phyloP scores from a whole-genome alignment of 441 rosid species.

The Pelargonium cotyledonis region DNA sequence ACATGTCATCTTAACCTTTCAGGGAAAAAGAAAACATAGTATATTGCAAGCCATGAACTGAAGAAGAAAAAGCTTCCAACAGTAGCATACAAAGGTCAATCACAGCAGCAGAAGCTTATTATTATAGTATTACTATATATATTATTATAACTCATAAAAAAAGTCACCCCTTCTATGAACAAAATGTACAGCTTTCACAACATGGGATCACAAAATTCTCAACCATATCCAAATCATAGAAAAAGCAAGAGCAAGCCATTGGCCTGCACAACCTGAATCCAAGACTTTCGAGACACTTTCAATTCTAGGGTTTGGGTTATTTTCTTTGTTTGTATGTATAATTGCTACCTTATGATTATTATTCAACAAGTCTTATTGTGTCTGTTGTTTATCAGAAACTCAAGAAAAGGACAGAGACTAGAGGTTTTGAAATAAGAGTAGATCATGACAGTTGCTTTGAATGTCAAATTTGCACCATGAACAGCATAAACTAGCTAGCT shows the following conservation, averaged over 20 bases:
- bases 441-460: not conserved
- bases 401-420: no score
- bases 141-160: not conserved
- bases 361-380: slow-evolving; percentile 13
- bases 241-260: slow-evolving; percentile 10
- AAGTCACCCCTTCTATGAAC: not conserved
- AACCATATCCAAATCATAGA: slow-evolving; percentile 8
- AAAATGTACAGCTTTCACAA: not conserved
- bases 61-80: not conserved
- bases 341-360: slow-evolving; percentile 20
- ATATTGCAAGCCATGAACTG: not conserved
- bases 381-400: slow-evolving; percentile 9
- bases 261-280: slow-evolving; percentile 17
- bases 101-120: not conserved
- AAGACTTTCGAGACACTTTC: slow-evolving; percentile 21
- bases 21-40: not conserved
- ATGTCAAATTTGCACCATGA: not conserved
- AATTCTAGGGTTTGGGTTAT: slow-evolving; percentile 49
- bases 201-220: not conserved
- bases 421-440: not conserved
- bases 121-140: not conserved
- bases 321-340: slow-evolving; percentile 12
- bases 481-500: not conserved
- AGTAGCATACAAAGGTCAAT: slow-evolving; percentile 1
- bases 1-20: not conserved